Base-by-base conservation (phyloP, 345 rosid genomes). In the Eucalyptus grandis region DNA sequence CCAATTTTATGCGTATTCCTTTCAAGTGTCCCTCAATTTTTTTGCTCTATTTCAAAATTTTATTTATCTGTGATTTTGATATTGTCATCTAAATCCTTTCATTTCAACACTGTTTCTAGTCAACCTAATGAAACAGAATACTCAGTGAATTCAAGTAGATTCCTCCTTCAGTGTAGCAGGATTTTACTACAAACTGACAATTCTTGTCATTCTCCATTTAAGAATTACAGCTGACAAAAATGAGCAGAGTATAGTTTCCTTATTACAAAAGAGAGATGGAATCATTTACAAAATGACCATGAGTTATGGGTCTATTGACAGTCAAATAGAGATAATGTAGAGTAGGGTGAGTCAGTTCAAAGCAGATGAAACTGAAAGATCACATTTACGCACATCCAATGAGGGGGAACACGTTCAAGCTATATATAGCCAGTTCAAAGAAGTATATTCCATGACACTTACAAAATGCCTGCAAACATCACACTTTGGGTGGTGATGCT, bases 391-490 rank as follows among this genome's bases (percentile, higher is more conserved):
- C 47, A 77, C 85, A 40, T 77, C 47, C 85, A 21, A 21, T 40
- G 30, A 72, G 15, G 47, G 27, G 85, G 46, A 72, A 72, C 85
- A 15, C 1, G 21, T 65, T 65, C 37, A 14, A n/a, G 77, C 85
- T 37, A 77, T 37, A 77, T 37, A 77, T 6, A 77, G 85, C 85
- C 85, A 77, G 47, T 77, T 77, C 47, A 40, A 37, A 77, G 85
- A 40, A 40, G 47, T 77, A 77, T 21, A 37, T 21, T 72, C 47
- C 44, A 69, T 49, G 82, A 89, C 40, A 95, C 99, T 93, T 93
- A 98, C 99, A 90, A 95, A 96, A 91, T 91, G 94, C 90, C 90
- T 94, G 95, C 99, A 98, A 88, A 98, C 98, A 92, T 98, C 99
- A 87, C 99, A 98, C 93, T 95, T 98, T 13, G 99, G 99, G 92